A percentile compares a stretch with the other conserved stretches of the same genome.
phyloP scores from a whole-genome alignment of 2,329 filamentous ascomycete genomes.

The Graphium sp. region DNA sequence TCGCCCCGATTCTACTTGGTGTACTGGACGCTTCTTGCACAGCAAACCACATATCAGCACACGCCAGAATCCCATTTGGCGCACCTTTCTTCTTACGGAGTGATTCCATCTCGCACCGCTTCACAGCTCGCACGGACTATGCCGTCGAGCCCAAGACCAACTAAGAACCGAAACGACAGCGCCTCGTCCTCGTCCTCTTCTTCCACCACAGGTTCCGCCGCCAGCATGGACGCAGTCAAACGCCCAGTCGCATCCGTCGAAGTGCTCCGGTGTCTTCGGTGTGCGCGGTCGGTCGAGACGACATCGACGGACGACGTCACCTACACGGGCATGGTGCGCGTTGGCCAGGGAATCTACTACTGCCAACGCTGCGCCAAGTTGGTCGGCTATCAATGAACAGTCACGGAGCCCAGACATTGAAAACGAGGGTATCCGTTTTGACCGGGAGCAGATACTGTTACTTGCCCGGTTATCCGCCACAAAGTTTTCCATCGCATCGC shows the following conservation, averaged over 20 bases:
- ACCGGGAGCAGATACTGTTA: no score
- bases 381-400: slow-evolving; percentile 41
- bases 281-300: slow-evolving; percentile 40
- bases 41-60: no score
- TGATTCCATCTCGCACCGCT: no score
- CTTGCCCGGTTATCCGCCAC: no score
- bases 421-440: no score
- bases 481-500: no score
- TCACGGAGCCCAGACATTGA: no score
- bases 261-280: slow-evolving; percentile 46
- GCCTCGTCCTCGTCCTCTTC: slow-evolving; percentile 21
- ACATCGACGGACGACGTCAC: slow-evolving; percentile 42
- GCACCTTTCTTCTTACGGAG: no score
- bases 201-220: slow-evolving; percentile 12
- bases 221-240: slow-evolving; percentile 29
- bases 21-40: no score
- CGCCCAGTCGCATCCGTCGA: slow-evolving; percentile 35
- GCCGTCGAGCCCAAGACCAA: slow-evolving; percentile 2
- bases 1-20: no score
- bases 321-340: slow-evolving; percentile 44
- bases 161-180: slow-evolving; percentile 1
- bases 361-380: slow-evolving; percentile 46
- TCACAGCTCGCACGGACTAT: no score
- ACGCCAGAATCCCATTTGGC: no score
- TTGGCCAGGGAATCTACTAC: slow-evolving; percentile 50